These are phyloP conservation scores for Pleurotus ostreatus DNA, from an alignment of 768 basidiomycete genomes.

Conservation along the genomic window DNA sequence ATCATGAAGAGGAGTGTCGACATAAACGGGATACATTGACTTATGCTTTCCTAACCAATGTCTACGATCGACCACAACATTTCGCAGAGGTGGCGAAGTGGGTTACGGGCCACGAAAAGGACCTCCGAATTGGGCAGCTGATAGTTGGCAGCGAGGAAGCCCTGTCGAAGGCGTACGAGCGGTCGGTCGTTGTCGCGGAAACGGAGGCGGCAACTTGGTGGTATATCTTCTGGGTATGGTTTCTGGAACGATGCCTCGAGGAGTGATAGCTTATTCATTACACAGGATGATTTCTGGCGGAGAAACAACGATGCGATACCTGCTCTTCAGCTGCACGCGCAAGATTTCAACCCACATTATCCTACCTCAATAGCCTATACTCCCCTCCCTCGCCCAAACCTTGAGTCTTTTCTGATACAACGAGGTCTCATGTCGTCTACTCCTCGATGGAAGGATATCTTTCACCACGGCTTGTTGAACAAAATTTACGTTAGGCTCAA, in stretches of 20 bases:
- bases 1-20: conserved; percentile 42
- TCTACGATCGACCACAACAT: conserved; percentile 55
- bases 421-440: conserved; percentile 51
- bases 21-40: conserved; percentile 52
- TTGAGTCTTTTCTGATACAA: conserved; percentile 63
- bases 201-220: conserved; percentile 63
- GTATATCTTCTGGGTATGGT: conserved; percentile 73
- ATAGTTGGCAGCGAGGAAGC: conserved; percentile 40
- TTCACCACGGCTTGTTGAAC: conserved; percentile 66
- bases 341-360: conserved; percentile 72
- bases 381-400: conserved; percentile 57
- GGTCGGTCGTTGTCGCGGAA: conserved; percentile 44
- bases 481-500: conserved; percentile 70
- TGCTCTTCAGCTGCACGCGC: conserved; percentile 40
- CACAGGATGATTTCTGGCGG: conserved; percentile 72
- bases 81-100: conserved; percentile 39
- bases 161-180: conserved; percentile 48
- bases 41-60: conserved; percentile 57
- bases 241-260: neutral
- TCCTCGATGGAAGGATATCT: conserved; percentile 40
- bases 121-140: conserved; percentile 51
- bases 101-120: conserved; percentile 45
- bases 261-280: neutral
- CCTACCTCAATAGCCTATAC: conserved; percentile 68
- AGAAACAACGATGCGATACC: conserved; percentile 59